Evolutionary conservation across 2,329 filamentous ascomycete genomes (phyloP).

Genomic region (Sporothrix schenckii): DNA sequence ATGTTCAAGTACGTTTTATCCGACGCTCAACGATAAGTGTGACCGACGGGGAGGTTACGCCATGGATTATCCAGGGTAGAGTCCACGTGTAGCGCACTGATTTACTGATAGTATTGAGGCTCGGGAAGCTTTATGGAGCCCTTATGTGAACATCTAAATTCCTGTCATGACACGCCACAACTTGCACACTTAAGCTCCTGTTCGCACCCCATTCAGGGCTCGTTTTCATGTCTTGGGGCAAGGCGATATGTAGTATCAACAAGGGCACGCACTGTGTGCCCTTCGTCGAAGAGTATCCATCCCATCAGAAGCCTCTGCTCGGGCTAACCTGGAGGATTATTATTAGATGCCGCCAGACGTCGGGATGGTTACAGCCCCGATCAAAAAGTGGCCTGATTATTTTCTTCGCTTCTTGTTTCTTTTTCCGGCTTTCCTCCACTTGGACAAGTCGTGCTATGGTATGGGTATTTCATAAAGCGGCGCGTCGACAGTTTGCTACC

Average conservation of each 20-base stretch:
- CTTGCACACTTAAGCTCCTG: background rate
- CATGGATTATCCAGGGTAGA: too few species aligned
- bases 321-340: background rate
- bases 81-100: too few species aligned
- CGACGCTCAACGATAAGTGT: background rate
- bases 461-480: background rate
- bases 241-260: background rate
- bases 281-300: background rate
- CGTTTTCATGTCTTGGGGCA: background rate
- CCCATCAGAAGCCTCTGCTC: background rate
- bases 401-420: background rate
- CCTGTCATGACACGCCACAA: background rate
- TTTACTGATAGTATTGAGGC: too few species aligned
- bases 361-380: background rate
- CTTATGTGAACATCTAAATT: background rate
- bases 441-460: background rate
- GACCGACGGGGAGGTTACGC: background rate
- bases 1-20: background rate
- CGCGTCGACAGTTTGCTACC: background rate
- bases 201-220: background rate
- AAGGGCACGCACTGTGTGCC: background rate
- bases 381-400: constrained; percentile 27
- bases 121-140: background rate
- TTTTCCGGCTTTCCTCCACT: background rate
- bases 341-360: background rate